Evolutionary conservation across 306 rosid species (phyloP).

Genomic region (Cucumis sativus): DNA sequence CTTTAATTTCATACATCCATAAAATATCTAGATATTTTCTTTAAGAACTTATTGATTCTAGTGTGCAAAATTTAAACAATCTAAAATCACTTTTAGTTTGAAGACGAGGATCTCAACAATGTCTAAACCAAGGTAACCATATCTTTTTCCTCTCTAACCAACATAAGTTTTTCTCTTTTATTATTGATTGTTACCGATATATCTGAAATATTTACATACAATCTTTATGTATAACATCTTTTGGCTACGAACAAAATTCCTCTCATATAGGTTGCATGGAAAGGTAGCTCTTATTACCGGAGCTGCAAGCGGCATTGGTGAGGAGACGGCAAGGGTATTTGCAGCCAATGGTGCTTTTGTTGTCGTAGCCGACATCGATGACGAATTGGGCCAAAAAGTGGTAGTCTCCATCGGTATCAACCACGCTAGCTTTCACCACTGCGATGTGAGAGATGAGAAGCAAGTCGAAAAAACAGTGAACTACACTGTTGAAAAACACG

Average conservation of each 20-base stretch:
- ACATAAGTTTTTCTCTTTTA: too few species aligned
- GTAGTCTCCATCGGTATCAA: neutral
- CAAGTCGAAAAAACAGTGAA: neutral
- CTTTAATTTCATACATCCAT: too few species aligned
- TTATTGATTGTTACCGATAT: too few species aligned
- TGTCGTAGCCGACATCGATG: neutral
- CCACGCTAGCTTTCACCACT: neutral
- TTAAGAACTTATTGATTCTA: too few species aligned
- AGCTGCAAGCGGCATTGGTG: neutral
- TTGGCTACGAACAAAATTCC: neutral
- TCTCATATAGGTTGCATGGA: neutral
- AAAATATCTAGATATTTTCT: too few species aligned
- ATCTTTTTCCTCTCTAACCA: too few species aligned
- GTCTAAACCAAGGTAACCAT: too few species aligned
- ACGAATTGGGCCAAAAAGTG: neutral
- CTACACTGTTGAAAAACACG: neutral
- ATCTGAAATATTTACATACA: too few species aligned
- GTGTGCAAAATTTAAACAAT: too few species aligned
- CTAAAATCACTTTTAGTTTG: too few species aligned
- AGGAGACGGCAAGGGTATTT: neutral
- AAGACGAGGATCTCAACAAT: too few species aligned
- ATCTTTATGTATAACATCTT: too few species aligned
- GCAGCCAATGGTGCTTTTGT: neutral
- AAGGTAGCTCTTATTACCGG: neutral
- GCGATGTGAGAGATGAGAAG: neutral